Base-by-base conservation (phyloP, 768 basidiomycete species). In the Royoungia palumana region DNA sequence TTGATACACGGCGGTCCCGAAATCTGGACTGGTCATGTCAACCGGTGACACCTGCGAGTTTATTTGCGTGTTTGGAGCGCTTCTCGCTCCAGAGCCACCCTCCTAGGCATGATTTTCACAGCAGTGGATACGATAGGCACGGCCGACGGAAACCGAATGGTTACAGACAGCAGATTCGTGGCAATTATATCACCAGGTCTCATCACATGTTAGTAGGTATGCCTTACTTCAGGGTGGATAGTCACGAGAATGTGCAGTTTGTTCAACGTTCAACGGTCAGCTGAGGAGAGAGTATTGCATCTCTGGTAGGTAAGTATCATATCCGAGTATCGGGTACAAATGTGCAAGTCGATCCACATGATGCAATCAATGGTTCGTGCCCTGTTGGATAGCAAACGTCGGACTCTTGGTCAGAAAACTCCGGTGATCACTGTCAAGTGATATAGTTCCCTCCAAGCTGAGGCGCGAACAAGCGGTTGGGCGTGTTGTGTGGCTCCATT, bases 1-100 rank as follows among this genome's bases (percentile, higher is more conserved):
- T n/a, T 47, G 14, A 38, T 35, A 30, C 35, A 44, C 21, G 20
- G n/a, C 47, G 47, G 53, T 20, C 14, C 53, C 47, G 46, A 40
- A 44, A 17, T 30, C 25, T 6, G 17, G 25, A 35, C 24, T 35
- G 17, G 21, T 28, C 4, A 20, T 41, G 21, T 45, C 30, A 32
- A 27, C 24, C 11, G 20, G 12, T 13, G 14, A 20, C 27, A 17
- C 17, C n/a, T 21, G 45, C 3, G 19, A 16, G 8, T 32, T 20
- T 10, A 17, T 24, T 21, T 22, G n/a, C 14, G 5, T 21, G 2
- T 17, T 19, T 20, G 40, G 44, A n/a, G 11, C 13, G 6, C n/a
- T 25, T 24, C 36, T 34, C 21, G 19, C 12, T 41, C 34, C 21
- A 22, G 28, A 41, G n/a, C 30, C 5, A 16, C 42, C 20, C 28